Percentiles rank a stretch among this genome's conserved stretches.
Conservation (phyloP, 768 basidiomycete species). For the Mycena venus region DNA sequence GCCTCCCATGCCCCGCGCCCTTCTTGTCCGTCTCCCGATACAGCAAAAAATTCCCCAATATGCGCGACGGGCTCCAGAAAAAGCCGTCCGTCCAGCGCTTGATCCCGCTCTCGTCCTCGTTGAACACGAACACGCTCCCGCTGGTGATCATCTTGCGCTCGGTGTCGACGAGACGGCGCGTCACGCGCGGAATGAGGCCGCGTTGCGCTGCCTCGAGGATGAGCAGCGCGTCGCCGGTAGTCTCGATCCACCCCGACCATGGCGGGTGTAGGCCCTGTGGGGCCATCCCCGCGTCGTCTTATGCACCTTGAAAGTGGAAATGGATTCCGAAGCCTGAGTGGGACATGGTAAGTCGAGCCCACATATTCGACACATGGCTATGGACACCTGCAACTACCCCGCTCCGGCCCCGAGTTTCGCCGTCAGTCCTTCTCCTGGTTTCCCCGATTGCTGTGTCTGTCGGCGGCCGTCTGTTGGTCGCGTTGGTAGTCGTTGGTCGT, state of each 20-base stretch:
- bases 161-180: slow-evolving; percentile 90
- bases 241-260: slow-evolving; percentile 95
- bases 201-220: slow-evolving; percentile 94
- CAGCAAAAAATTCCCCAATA: slow-evolving; percentile 94
- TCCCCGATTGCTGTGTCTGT: not conserved
- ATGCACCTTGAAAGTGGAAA: not conserved
- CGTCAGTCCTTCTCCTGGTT: not conserved
- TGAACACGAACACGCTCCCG: slow-evolving; percentile 96
- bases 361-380: not conserved
- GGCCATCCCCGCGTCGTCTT: not conserved
- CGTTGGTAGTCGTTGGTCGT: not conserved
- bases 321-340: not conserved
- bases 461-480: not conserved
- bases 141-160: slow-evolving; percentile 94
- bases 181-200: slow-evolving; percentile 92
- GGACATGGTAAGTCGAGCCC: not conserved
- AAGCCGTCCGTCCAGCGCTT: slow-evolving; percentile 99
- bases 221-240: slow-evolving; percentile 95
- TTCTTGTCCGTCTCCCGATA: slow-evolving; percentile 95
- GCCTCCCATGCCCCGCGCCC: slow-evolving; percentile 69
- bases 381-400: not conserved
- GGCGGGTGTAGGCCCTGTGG: slow-evolving; percentile 63
- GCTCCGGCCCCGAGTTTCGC: not conserved
- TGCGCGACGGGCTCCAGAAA: slow-evolving; percentile 94
- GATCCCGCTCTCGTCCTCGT: slow-evolving; percentile 97